These are phyloP conservation scores for Nicotiana rustica DNA, from an alignment of 305 asterid genomes.

Conservation along the genomic window DNA sequence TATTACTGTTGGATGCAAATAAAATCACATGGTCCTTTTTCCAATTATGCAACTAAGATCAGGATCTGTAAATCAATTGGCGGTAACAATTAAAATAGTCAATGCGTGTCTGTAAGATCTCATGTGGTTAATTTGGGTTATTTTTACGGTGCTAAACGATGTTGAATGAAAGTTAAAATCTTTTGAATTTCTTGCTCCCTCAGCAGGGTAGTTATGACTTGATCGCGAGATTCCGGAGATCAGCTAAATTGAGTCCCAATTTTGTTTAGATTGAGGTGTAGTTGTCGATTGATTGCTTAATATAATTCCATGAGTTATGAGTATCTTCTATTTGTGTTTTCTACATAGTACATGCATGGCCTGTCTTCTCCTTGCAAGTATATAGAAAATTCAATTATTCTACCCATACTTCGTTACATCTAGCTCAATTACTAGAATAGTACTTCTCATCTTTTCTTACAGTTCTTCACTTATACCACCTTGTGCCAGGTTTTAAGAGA, in stretches of 20 bases:
- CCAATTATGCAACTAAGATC: not conserved
- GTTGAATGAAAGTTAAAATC: not conserved
- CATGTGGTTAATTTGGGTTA: not conserved
- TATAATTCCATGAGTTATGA: not conserved
- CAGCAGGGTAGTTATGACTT: not conserved
- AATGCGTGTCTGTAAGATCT: not conserved
- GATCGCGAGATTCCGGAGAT: not conserved
- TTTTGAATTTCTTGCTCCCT: not conserved
- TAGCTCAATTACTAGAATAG: not conserved
- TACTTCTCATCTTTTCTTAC: not conserved
- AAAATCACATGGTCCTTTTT: not conserved
- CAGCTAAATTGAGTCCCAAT: not conserved
- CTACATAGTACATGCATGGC: not conserved
- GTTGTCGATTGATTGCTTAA: not conserved
- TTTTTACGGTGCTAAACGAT: not conserved
- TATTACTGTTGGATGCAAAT: not conserved
- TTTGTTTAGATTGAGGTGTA: not conserved
- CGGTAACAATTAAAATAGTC: not conserved
- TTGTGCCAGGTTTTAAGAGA: slow-evolving; percentile 28
- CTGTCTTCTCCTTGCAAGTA: not conserved
- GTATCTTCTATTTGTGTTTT: not conserved
- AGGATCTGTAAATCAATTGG: slow-evolving; percentile 2
- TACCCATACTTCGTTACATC: not conserved
- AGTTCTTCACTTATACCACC: not conserved
- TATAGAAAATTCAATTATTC: not conserved